Conservation (phyloP, 2,329 filamentous ascomycete genomes). For the Macrophomina phaseolina region DNA sequence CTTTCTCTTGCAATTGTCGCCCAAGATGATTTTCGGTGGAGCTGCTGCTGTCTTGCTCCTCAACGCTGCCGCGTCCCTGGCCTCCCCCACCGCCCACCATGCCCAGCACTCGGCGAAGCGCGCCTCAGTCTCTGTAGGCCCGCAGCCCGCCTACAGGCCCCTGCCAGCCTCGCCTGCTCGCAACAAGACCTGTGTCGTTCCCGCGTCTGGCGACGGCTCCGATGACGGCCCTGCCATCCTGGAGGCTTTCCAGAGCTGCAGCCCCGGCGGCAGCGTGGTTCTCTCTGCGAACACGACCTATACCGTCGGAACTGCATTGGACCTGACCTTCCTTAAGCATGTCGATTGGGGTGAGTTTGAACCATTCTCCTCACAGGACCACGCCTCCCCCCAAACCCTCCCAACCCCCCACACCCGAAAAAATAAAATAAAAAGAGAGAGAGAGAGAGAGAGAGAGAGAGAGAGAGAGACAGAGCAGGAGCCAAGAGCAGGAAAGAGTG, state of each 20-base stretch:
- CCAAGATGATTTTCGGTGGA: slow-evolving; percentile 20
- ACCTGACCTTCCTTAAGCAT: slow-evolving; percentile 67
- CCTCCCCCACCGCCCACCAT: background rate
- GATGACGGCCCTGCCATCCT: slow-evolving; percentile 62
- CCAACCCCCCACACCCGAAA: too few relatives aligned
- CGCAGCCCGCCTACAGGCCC: slow-evolving; percentile 43
- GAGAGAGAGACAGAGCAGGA: background rate
- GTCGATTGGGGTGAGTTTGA: slow-evolving; percentile 63
- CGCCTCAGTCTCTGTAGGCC: slow-evolving; percentile 42
- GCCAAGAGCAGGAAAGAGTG: background rate
- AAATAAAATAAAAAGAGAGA: too few relatives aligned
- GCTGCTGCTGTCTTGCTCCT: slow-evolving; percentile 14
- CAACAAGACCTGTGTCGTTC: slow-evolving; percentile 46
- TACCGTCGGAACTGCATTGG: slow-evolving; percentile 67
- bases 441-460: too few relatives aligned
- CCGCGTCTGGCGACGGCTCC: slow-evolving; percentile 45
- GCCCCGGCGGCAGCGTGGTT: slow-evolving; percentile 67
- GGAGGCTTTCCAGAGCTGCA: slow-evolving; percentile 63
- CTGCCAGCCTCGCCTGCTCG: slow-evolving; percentile 44
- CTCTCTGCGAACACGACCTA: slow-evolving; percentile 63
- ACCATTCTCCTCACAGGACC: background rate
- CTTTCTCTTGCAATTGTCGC: background rate
- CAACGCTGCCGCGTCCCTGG: slow-evolving; percentile 19
- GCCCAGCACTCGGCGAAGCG: slow-evolving; percentile 29
- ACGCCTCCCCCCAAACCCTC: too few relatives aligned